phyloP scores from a whole-genome alignment of 2,329 filamentous ascomycete species.

The Neofusicoccum cordaticola region DNA sequence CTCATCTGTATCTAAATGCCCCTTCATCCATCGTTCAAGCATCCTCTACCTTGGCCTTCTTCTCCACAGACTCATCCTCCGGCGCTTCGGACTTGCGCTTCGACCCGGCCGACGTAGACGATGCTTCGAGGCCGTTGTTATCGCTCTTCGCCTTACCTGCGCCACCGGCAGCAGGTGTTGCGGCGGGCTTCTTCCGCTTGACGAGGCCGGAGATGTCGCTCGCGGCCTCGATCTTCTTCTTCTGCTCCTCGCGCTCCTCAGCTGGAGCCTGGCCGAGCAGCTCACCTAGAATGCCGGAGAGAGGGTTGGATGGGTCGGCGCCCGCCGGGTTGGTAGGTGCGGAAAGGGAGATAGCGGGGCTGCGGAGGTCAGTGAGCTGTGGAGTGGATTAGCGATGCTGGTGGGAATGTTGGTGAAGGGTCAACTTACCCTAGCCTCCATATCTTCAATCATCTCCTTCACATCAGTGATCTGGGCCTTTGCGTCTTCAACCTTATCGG shows the following conservation, averaged over 20 bases:
- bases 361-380: conserved; percentile 68
- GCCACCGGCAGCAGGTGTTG: conserved; percentile 13
- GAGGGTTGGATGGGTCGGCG: conserved; percentile 43
- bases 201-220: conserved; percentile 73
- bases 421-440: conserved; percentile 66
- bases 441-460: conserved; percentile 74
- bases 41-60: conserved; percentile 18
- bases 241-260: conserved; percentile 62
- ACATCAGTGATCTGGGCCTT: conserved; percentile 66
- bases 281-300: conserved; percentile 62
- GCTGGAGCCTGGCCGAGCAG: conserved; percentile 61
- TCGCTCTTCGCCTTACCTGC: conserved; percentile 13
- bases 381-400: conserved; percentile 19
- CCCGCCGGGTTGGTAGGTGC: conserved; percentile 53
- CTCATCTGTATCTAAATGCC: background rate
- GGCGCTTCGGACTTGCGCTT: conserved; percentile 16
- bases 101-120: background rate
- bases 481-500: conserved; percentile 65
- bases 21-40: background rate
- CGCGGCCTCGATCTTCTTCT: conserved; percentile 70
- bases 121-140: background rate
- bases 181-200: conserved; percentile 56
- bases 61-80: conserved; percentile 18
- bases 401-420: background rate
- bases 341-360: conserved; percentile 59